Evolutionary conservation across 305 asterid species (phyloP).

Genomic region (Solanum hybrid): DNA sequence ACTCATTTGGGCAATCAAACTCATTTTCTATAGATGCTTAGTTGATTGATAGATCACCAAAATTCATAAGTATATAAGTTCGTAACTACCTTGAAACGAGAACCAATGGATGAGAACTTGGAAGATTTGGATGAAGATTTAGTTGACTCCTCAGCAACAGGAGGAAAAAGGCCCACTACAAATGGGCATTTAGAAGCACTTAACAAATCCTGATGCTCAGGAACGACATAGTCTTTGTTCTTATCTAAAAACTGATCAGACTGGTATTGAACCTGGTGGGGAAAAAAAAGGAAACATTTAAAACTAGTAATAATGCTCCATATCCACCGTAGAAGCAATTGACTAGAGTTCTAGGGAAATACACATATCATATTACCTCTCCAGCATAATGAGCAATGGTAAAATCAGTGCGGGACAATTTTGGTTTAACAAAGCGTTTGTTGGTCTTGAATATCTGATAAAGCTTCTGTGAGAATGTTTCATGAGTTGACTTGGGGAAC

Average conservation of each 20-base stretch:
- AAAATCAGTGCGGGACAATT: conserved; percentile 83
- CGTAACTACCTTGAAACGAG: conserved; percentile 72
- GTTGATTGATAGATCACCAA: neutral
- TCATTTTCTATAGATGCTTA: neutral
- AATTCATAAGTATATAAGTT: neutral
- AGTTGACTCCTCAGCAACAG: conserved; percentile 59
- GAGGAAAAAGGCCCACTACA: conserved; percentile 77
- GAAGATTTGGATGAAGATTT: conserved; percentile 81
- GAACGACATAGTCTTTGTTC: conserved; percentile 90
- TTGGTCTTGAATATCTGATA: conserved; percentile 80
- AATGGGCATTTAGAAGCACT: conserved; percentile 68
- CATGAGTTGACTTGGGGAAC: conserved; percentile 97
- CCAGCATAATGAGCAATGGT: conserved; percentile 94
- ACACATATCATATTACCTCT: conserved; percentile 52
- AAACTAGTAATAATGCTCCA: conserved; percentile 7
- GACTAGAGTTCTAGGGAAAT: conserved; percentile 3
- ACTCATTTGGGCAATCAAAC: neutral
- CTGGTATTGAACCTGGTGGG: conserved; percentile 69
- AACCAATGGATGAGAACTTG: conserved; percentile 94
- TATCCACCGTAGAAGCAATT: conserved; percentile 7
- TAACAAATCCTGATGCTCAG: conserved; percentile 88
- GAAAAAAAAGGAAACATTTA: conserved; percentile 5
- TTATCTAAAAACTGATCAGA: conserved; percentile 90
- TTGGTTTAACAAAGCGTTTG: conserved; percentile 89
- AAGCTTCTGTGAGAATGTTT: conserved; percentile 87